phyloP scores from a whole-genome alignment of 2,329 filamentous ascomycete genomes.

The Paecilomyces niveus region DNA sequence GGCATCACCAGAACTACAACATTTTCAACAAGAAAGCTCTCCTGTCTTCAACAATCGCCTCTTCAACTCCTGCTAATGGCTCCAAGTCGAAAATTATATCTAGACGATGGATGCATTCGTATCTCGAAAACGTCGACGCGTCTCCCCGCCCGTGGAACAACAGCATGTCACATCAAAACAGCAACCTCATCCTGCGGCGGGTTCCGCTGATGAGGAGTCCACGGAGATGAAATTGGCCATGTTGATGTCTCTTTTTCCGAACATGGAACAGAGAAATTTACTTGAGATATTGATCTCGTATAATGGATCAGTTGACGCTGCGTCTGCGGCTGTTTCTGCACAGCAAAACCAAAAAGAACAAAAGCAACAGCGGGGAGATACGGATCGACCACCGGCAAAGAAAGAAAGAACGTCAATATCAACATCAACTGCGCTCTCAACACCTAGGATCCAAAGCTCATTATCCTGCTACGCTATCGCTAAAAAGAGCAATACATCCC shows the following conservation, averaged over 20 bases:
- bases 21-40: neutral
- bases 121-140: conserved; percentile 26
- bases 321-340: conserved; percentile 49
- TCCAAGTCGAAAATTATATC: conserved; percentile 8
- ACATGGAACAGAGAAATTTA: conserved; percentile 56
- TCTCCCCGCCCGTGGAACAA: conserved; percentile 7
- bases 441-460: conserved; percentile 56
- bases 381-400: neutral
- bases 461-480: conserved; percentile 40
- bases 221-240: conserved; percentile 88
- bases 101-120: conserved; percentile 34
- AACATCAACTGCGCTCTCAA: conserved; percentile 51
- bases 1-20: neutral
- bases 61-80: conserved; percentile 9
- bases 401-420: neutral
- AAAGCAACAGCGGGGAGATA: neutral
- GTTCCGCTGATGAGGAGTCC: conserved; percentile 57
- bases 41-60: neutral
- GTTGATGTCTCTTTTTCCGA: conserved; percentile 67
- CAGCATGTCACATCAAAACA: neutral
- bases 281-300: conserved; percentile 73
- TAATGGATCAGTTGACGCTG: conserved; percentile 65
- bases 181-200: neutral
- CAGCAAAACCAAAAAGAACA: neutral
- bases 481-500: conserved; percentile 33